Percentiles rank a stretch among this genome's conserved stretches.
Conservation (phyloP, 768 basidiomycete genomes). For the Tricholoma bakamatsutake region DNA sequence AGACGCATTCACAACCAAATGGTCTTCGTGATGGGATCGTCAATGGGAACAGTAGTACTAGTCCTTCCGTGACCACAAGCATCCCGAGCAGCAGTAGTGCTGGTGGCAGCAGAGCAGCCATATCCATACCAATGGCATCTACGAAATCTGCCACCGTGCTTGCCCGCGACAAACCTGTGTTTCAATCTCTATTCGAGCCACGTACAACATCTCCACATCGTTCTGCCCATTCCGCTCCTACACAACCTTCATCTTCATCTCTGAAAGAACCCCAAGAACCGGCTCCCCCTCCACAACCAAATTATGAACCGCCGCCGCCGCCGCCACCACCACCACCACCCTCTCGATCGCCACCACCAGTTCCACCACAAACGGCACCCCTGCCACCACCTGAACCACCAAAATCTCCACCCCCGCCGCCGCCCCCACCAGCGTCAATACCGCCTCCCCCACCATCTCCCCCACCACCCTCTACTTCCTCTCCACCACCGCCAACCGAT, state of each 20-base stretch:
- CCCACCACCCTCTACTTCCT: conserved; percentile 14
- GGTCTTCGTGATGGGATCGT: conserved; percentile 15
- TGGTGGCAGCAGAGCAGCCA: conserved; percentile 17
- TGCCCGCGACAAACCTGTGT: conserved; percentile 21
- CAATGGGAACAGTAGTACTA: conserved; percentile 5
- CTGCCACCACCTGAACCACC: conserved; percentile 24
- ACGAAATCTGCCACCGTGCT: conserved; percentile 5
- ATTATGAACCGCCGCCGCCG: conserved; percentile 18
- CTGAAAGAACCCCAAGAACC: conserved; percentile 7
- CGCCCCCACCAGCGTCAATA: conserved; percentile 16
- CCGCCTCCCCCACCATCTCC: conserved; percentile 23
- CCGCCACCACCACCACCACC: conserved; percentile 23
- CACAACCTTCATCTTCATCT: conserved; percentile 17
- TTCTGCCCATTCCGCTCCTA: conserved; percentile 23
- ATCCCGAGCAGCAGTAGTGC: conserved; percentile 8
- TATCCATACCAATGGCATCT: conserved; percentile 21
- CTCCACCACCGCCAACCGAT: conserved; percentile 22
- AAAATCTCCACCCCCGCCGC: conserved; percentile 10
- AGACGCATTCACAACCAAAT: conserved; percentile 23
- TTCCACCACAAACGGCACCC: conserved; percentile 20
- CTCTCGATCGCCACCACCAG: conserved; percentile 18
- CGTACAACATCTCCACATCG: conserved; percentile 16
- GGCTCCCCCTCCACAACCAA: conserved; percentile 25
- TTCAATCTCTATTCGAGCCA: conserved; percentile 17
- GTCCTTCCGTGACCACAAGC: conserved; percentile 7